Evolutionary conservation across 768 basidiomycete species (phyloP).

Genomic region (Strobilomyces dryophilus): DNA sequence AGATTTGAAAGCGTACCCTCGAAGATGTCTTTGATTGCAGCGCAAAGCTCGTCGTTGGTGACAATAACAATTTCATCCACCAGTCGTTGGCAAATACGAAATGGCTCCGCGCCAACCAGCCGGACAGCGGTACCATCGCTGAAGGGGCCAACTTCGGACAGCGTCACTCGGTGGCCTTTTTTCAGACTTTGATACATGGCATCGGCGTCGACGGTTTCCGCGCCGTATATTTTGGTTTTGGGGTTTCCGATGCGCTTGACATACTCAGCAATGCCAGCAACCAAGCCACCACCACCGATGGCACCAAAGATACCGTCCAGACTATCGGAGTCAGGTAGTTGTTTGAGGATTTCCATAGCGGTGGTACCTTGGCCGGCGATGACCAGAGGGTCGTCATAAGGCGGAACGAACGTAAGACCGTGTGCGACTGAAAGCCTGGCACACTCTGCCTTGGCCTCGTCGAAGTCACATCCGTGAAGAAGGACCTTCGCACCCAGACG

Average conservation of each 20-base stretch:
- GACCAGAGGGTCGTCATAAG: constrained; percentile 95
- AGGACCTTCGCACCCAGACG: constrained; percentile 94
- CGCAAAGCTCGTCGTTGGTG: constrained; percentile 95
- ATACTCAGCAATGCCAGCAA: constrained; percentile 88
- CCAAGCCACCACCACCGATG: constrained; percentile 93
- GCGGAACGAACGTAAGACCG: constrained; percentile 87
- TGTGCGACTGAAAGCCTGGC: constrained; percentile 73
- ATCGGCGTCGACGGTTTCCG: constrained; percentile 94
- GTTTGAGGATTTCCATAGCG: constrained; percentile 93
- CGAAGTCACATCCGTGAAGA: constrained; percentile 88
- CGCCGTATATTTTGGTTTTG: constrained; percentile 75
- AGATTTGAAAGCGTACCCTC: constrained; percentile 57
- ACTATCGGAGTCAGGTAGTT: constrained; percentile 67
- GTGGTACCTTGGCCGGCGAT: constrained; percentile 97
- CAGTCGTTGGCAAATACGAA: constrained; percentile 83
- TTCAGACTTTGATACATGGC: constrained; percentile 85
- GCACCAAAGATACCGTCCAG: constrained; percentile 85
- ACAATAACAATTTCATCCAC: constrained; percentile 82
- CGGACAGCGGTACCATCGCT: constrained; percentile 97
- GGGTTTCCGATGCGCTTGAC: constrained; percentile 91
- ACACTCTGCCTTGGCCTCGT: constrained; percentile 94
- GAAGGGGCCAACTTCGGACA: constrained; percentile 92
- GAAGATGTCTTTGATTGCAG: constrained; percentile 98
- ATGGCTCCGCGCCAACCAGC: constrained; percentile 91
- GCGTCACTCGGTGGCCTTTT: constrained; percentile 75